These are phyloP conservation scores for Wickerhamiella lipophila DNA, from an alignment of 805 yeast species.

Conservation along the genomic window DNA sequence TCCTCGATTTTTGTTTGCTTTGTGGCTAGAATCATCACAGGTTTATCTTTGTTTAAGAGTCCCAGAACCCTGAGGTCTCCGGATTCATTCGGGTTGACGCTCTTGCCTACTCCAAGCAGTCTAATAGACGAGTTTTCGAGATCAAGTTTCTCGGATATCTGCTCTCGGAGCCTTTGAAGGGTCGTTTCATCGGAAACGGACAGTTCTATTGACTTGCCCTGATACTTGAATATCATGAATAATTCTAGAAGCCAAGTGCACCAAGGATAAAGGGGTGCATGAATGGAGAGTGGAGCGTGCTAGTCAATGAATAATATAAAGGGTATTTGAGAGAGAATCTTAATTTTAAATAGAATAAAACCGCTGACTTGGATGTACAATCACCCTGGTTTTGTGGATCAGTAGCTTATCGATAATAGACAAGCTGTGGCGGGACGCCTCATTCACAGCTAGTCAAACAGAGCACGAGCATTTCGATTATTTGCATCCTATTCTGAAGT, in stretches of 20 bases:
- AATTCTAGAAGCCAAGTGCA: background rate
- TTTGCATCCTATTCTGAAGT: too few species aligned
- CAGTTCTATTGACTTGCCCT: background rate
- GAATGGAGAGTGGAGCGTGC: too few species aligned
- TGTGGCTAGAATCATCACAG: constrained; percentile 25
- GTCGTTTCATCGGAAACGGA: background rate
- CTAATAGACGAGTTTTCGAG: background rate
- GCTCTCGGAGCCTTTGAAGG: constrained; percentile 1
- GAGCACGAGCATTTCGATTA: too few species aligned
- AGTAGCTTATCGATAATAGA: background rate
- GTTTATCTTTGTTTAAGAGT: background rate
- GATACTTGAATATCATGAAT: constrained; percentile 4
- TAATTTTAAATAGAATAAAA: too few species aligned
- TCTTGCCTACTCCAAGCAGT: constrained; percentile 10
- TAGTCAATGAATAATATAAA: too few species aligned
- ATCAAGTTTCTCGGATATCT: background rate
- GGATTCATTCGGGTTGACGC: background rate
- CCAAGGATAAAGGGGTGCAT: too few species aligned
- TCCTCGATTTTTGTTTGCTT: constrained; percentile 21
- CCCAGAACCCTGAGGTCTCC: background rate
- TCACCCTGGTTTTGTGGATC: too few species aligned
- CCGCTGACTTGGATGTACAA: too few species aligned
- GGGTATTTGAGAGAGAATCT: too few species aligned
- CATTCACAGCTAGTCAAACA: background rate
- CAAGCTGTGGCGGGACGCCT: background rate